Evolutionary conservation across 2,329 filamentous ascomycete genomes (phyloP), one percentile per base, ranked within the genome.

Genomic region (Monilinia vaccinii-corymbosi): DNA sequence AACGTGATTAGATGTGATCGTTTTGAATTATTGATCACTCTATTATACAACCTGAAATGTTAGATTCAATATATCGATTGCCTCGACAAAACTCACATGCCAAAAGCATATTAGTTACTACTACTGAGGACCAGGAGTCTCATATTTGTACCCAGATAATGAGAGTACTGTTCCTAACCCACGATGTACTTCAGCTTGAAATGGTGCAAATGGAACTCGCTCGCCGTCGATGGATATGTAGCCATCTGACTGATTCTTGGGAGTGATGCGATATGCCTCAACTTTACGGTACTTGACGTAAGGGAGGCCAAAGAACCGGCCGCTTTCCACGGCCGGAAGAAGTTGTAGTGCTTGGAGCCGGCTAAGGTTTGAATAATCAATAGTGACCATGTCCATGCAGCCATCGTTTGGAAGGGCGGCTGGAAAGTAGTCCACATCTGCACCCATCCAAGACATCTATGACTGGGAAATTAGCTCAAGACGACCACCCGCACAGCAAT

Each of bases 161-260:
- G 57, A 59, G 28, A 65, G 23, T 38, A 92, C 87, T 4, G 87
- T 89, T 1, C 89, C 93, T 28, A 97, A 76, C 0, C 86, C 88
- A 50, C 77, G 80, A 72, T 96, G 90, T 3, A 96, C 79, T 75
- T 97, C 93, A 4, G 85, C 89, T 76, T 97, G 93, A 70, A 96
- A 93, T 0, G 89, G 86, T 67, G 86, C 87, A 72, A 95, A 97
- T 0, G 89, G 87, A 1, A 95, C 78, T 60, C 81, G 80, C 75
- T 97, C 93, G 38, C 93, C 93, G 70, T 97, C 93, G 64, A 97
- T 90, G 71, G 89, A 93, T 71, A 97, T 94, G 72, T 88, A 92
- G 3, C 92, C 92, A 62, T 84, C 79, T 42, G 81, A 76, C 66
- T 85, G 80, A 63, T 86, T 75, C 50, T 81, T 83, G 0, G 93